A percentile compares a stretch with the other conserved stretches of the same genome.
These are phyloP conservation scores for Wallacemonas collosoma DNA, from an alignment of 208 protist genomes.

Conservation along the genomic window DNA sequence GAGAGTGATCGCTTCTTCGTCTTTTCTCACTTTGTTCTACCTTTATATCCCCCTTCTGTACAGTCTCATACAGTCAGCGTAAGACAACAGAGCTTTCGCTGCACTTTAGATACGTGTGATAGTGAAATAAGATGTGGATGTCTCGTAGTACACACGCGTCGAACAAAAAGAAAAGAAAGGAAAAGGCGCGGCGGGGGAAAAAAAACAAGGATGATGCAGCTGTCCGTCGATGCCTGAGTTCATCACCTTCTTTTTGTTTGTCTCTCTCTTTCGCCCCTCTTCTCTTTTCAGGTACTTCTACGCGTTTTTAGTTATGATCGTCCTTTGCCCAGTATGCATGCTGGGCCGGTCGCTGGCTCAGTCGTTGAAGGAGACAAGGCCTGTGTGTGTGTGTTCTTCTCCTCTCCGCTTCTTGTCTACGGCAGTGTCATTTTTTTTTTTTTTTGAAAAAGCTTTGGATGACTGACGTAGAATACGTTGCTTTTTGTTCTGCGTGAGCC, in stretches of 20 bases:
- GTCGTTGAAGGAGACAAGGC: no score
- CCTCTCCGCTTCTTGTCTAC: neutral
- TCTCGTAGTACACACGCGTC: neutral
- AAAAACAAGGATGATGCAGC: no score
- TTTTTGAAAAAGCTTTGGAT: neutral
- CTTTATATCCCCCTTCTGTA: neutral
- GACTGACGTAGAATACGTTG: no score
- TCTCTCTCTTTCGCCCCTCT: no score
- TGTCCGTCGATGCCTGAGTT: no score
- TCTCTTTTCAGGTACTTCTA: no score
- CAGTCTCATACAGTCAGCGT: conserved; percentile 2
- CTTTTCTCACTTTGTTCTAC: conserved; percentile 12
- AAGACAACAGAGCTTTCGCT: neutral
- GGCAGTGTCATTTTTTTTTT: neutral
- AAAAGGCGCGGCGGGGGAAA: no score
- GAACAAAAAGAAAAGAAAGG: conserved; percentile 6
- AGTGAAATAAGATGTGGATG: neutral
- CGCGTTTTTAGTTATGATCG: no score
- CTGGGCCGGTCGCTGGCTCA: no score
- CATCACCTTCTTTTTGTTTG: no score
- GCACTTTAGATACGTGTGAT: neutral
- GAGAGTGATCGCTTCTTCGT: neutral
- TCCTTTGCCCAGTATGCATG: no score
- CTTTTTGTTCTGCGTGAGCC: neutral
- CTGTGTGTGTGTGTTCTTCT: neutral